Conservation (phyloP, 2,329 filamentous ascomycete species). For the Trichoderma breve region DNA sequence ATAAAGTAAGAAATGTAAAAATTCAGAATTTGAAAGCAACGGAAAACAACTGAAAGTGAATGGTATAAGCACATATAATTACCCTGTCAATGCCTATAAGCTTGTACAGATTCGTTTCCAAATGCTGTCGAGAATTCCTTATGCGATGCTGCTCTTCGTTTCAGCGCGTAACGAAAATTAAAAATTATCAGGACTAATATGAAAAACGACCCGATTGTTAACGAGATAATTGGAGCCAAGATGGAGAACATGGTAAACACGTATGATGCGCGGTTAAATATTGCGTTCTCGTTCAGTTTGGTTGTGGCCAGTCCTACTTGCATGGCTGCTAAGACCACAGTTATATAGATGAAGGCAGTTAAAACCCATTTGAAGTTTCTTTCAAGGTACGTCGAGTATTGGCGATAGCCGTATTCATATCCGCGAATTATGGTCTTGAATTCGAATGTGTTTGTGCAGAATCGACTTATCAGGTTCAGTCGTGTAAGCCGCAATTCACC, state of each 20-base stretch:
- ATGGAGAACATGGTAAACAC: conserved; percentile 49
- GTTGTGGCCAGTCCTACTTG: conserved; percentile 44
- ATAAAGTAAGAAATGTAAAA: not conserved
- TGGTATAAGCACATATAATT: accelerated
- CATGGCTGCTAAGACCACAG: conserved; percentile 47
- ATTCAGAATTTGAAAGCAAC: not conserved
- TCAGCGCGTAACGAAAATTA: not conserved
- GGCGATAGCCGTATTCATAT: conserved; percentile 5
- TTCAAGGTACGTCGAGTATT: conserved; percentile 24
- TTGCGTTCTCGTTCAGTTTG: conserved; percentile 28
- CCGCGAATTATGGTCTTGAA: not conserved
- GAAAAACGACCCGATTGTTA: not conserved
- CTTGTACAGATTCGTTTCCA: not conserved
- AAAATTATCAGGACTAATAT: not conserved
- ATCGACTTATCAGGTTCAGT: not conserved
- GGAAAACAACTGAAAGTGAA: not conserved
- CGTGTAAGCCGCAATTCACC: not conserved
- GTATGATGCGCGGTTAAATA: conserved; percentile 43
- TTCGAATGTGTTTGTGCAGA: not conserved
- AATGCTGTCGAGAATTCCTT: not conserved
- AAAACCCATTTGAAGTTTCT: conserved; percentile 41
- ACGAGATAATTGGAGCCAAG: not conserved
- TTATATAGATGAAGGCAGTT: conserved; percentile 40
- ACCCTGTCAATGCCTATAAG: not conserved
- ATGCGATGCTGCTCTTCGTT: not conserved